Evolutionary conservation across 176 grass and related monocot genomes (phyloP), one percentile per base, ranked within the genome.

Genomic region (Luzula sylvatica): DNA sequence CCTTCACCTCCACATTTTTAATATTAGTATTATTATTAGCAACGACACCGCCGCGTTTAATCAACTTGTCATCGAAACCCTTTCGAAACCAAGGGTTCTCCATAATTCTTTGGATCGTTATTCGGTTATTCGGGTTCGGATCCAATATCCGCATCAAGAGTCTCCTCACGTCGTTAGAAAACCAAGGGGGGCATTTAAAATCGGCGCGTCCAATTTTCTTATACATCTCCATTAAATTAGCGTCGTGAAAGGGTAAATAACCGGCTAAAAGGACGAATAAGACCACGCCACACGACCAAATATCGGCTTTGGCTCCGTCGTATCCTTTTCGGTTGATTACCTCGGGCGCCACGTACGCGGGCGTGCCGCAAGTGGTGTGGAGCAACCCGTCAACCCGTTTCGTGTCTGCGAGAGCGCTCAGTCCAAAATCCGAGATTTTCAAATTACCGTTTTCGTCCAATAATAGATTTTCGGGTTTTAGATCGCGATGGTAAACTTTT

Each of bases 341-440:
- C 72, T 96, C 90, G 7, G 90, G 84, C 49, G 84, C 84, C 81
- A 89, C 84, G 65, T 89, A 89, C 20, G 90, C 90, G 17, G 84
- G 90, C 46, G 84, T 96, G 62, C 90, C 84, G 46, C 90, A 96
- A 42, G 71, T 86, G 16, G 84, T 96, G 68, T 86, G 81, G 3
- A 96, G 81, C 38, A 96, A 74, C 2, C 77, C 90, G 46, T 96
- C 90, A 51, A 79, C 77, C 46, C 74, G 55, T 69, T 76, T 77
- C 17, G 70, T 82, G 26, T 96, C 74, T 4, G 81, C 53, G 50
- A 89, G 57, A 72, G 84, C 81, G 73, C 84, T 96, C 67, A 89
- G 64, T 42, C 90, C 90, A 38, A 95, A 95, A 56, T 95, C 90
- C n/a, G 83, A 81, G 8, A 87, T 55, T 60, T 95, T 95, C 22